A percentile compares a stretch with the other conserved stretches of the same genome.
Evolutionary conservation across 352 stramenopile genomes (phyloP).

Genomic region (Vaucheria bursata): DNA sequence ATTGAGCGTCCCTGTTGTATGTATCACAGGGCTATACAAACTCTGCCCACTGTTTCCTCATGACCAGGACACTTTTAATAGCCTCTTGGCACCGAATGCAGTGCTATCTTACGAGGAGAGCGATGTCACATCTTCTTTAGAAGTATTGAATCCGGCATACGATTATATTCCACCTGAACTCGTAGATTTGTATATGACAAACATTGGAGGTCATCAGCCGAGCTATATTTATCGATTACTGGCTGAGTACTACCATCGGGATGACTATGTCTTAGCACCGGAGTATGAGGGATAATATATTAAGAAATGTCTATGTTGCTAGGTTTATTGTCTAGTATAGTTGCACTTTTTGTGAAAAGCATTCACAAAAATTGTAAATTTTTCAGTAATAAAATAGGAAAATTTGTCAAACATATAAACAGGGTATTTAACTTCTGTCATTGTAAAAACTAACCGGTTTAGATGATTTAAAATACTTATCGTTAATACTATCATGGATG

Average conservation of each 20-base stretch:
- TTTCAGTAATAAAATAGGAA: too few relatives aligned
- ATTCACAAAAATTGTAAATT: too few relatives aligned
- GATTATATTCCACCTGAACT: conserved; percentile 94
- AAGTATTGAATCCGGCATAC: conserved; percentile 87
- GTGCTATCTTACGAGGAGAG: conserved; percentile 79
- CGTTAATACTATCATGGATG: too few relatives aligned
- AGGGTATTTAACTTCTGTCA: too few relatives aligned
- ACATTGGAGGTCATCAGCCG: conserved; percentile 92
- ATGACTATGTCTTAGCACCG: conserved; percentile 68
- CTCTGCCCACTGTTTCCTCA: conserved; percentile 95
- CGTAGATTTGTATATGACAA: conserved; percentile 94
- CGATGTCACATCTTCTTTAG: conserved; percentile 31
- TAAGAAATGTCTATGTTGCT: too few relatives aligned
- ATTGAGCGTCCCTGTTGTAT: conserved; percentile 92
- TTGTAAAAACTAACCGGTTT: too few relatives aligned
- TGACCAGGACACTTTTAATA: conserved; percentile 84
- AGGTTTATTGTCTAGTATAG: too few relatives aligned
- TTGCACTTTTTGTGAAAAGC: too few relatives aligned
- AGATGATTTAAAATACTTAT: too few relatives aligned
- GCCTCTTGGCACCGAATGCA: conserved; percentile 69
- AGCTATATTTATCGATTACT: conserved; percentile 96
- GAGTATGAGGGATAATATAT: conserved; percentile 21
- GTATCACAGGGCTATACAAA: conserved; percentile 91
- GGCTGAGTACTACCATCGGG: conserved; percentile 93
- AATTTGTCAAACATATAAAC: too few relatives aligned